Conservation (phyloP, 495 filamentous ascomycete species). For the Penicillium angulare region DNA sequence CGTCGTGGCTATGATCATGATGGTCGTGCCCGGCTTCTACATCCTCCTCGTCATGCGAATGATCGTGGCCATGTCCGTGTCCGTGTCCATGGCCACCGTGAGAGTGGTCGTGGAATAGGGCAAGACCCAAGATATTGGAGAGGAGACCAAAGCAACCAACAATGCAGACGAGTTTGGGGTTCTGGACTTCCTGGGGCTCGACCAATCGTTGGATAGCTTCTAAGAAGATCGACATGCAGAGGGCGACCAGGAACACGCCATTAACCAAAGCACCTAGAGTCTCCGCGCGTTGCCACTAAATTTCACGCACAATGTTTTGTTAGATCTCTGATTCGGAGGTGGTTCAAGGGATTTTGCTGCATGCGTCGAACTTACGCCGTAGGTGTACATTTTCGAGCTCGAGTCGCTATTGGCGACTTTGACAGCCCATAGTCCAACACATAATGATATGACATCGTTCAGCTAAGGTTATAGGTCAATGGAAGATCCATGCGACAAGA, state of each 20-base stretch:
- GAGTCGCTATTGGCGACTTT: conserved; percentile 75
- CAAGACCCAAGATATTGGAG: conserved; percentile 86
- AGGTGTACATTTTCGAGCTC: conserved; percentile 85
- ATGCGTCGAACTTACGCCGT: conserved; percentile 63
- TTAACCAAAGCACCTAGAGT: conserved; percentile 94
- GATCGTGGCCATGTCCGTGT: conserved; percentile 42
- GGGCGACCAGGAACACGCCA: conserved; percentile 92
- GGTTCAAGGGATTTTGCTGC: neutral
- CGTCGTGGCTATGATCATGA: conserved; percentile 19
- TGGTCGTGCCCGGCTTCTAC: conserved; percentile 47
- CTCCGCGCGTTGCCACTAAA: conserved; percentile 94
- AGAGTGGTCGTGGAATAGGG: conserved; percentile 89
- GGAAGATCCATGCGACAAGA: neutral
- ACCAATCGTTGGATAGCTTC: conserved; percentile 89
- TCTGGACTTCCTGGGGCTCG: conserved; percentile 79
- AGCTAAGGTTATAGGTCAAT: conserved; percentile 41
- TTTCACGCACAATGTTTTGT: conserved; percentile 30
- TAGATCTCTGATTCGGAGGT: conserved; percentile 2
- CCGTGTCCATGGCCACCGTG: conserved; percentile 63
- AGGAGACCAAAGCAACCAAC: conserved; percentile 84
- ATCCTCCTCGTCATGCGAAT: conserved; percentile 30
- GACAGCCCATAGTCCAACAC: conserved; percentile 93
- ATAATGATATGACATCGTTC: conserved; percentile 93
- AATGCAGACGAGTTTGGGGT: conserved; percentile 79
- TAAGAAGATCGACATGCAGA: conserved; percentile 93